Base-by-base conservation (phyloP, 2,329 filamentous ascomycete genomes). In the Calonectria hongkongensis region DNA sequence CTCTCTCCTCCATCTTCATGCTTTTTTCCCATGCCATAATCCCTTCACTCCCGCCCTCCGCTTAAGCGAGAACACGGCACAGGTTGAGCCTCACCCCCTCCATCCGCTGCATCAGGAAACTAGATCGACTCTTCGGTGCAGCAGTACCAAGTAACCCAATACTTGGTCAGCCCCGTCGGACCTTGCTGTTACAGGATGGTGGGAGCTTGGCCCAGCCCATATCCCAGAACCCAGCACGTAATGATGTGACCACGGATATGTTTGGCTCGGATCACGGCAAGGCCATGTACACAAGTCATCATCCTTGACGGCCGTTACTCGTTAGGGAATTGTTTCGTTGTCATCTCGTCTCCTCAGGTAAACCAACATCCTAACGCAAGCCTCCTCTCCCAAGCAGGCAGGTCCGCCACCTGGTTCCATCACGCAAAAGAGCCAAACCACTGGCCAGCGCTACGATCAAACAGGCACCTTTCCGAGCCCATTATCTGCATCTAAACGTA, bases 181-280 rank as follows among this genome's bases (percentile, higher is more conserved):
- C 8, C n/a, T 25, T 48, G 45, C 45, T 48, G 8, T 25, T 48
- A 25, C 45, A 10, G 45, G n/a, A 48, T 25, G 45, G 45, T 48
- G 45, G 43, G 45, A 48, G 33, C 33, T 5, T 47, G 25, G 45
- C 18, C n/a, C n/a, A 43, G 18, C 45, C 45, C 12, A 21, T 16
- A 48, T 9, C 45, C 45, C 18, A n/a, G 45, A 10, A 25, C 45
- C n/a, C n/a, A 10, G 10, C 45, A n/a, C 9, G 45, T 9, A 13
- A 25, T 8, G n/a, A 16, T n/a, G n/a, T 48, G n/a, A 25, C n/a
- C 45, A n/a, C n/a, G n/a, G n/a, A 7, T 21, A 33, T 9, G 10
- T 48, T 48, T 48, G 45, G n/a, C n/a, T 48, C 45, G 45, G 45
- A 48, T 48, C 45, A 48, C 45, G 45, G 45, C 45, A 48, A 48